Percentiles rank a stretch among this genome's conserved stretches.
Conservation (phyloP, 352 stramenopile genomes). For the Phytophthora capsici region DNA sequence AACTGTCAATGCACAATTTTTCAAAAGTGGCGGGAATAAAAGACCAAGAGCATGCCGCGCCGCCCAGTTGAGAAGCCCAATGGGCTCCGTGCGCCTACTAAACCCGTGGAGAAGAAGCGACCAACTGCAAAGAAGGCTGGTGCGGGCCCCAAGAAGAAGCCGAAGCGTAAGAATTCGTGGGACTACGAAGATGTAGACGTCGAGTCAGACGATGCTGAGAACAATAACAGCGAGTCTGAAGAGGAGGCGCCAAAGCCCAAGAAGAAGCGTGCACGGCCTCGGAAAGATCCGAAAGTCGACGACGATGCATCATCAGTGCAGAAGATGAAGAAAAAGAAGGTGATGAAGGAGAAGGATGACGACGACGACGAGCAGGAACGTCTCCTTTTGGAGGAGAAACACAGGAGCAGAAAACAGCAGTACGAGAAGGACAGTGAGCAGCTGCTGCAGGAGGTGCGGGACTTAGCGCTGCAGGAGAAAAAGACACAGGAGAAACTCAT, state of each 20-base stretch:
- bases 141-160: conserved; percentile 24
- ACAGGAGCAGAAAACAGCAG: conserved; percentile 59
- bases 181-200: conserved; percentile 41
- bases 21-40: conserved; percentile 19
- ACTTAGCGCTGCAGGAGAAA: conserved; percentile 68
- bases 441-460: conserved; percentile 66
- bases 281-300: conserved; percentile 19
- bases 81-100: too few relatives aligned
- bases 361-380: conserved; percentile 24
- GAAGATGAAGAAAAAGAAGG: conserved; percentile 30
- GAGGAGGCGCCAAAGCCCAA: conserved; percentile 26
- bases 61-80: conserved; percentile 13
- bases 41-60: not conserved
- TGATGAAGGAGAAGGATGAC: conserved; percentile 1
- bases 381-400: conserved; percentile 45
- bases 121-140: conserved; percentile 3
- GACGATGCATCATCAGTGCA: too few relatives aligned
- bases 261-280: conserved; percentile 22
- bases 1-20: not conserved
- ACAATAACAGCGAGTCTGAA: conserved; percentile 33
- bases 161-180: conserved; percentile 30
- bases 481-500: conserved; percentile 78
- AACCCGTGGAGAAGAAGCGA: conserved; percentile 22
- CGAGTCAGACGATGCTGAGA: conserved; percentile 24
- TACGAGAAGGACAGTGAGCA: conserved; percentile 70